Conservation (phyloP, 2,329 filamentous ascomycete species). For the Geoglossum cookeanum region DNA sequence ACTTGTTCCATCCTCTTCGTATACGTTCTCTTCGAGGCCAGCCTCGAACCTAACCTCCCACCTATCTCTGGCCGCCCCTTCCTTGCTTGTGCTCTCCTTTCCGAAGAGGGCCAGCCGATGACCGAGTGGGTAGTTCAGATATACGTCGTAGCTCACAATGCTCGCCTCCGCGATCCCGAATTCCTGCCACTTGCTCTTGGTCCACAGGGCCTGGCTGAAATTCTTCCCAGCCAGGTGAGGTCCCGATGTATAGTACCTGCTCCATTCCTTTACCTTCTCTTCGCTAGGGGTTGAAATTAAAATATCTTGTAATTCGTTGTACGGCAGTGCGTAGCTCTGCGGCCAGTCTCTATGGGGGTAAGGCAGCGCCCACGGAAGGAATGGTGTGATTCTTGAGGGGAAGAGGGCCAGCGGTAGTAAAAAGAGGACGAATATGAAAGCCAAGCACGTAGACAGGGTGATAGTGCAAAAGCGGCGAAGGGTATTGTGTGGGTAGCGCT, state of each 20-base stretch:
- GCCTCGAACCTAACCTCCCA: slow-evolving; percentile 61
- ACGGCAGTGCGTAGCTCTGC: slow-evolving; percentile 16
- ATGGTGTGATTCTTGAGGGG: slow-evolving; percentile 16
- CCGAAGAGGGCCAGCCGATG: slow-evolving; percentile 27
- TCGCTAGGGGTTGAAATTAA: slow-evolving; percentile 39
- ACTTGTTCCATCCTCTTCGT: slow-evolving; percentile 67
- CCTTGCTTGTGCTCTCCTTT: slow-evolving; percentile 23
- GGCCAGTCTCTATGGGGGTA: slow-evolving; percentile 11
- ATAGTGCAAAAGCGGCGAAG: slow-evolving; percentile 49
- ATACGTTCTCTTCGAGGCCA: slow-evolving; percentile 61
- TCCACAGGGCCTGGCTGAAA: slow-evolving; percentile 31
- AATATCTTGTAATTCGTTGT: slow-evolving; percentile 35
- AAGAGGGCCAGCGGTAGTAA: slow-evolving; percentile 28
- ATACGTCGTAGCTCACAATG: slow-evolving; percentile 30
- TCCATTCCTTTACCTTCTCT: slow-evolving; percentile 21
- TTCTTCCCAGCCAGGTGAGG: slow-evolving; percentile 33
- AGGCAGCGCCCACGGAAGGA: slow-evolving; percentile 13
- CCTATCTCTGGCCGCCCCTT: slow-evolving; percentile 12
- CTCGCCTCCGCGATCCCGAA: slow-evolving; percentile 26
- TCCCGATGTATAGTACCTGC: slow-evolving; percentile 23
- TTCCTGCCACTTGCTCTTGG: slow-evolving; percentile 27
- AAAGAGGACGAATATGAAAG: slow-evolving; percentile 23
- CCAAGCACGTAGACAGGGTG: slow-evolving; percentile 33
- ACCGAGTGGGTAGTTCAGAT: slow-evolving; percentile 30
- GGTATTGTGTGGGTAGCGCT: slow-evolving; percentile 38